Evolutionary conservation across 345 rosid species (phyloP), one percentile per base, ranked within the genome.

Genomic region (Triadica sebifera): DNA sequence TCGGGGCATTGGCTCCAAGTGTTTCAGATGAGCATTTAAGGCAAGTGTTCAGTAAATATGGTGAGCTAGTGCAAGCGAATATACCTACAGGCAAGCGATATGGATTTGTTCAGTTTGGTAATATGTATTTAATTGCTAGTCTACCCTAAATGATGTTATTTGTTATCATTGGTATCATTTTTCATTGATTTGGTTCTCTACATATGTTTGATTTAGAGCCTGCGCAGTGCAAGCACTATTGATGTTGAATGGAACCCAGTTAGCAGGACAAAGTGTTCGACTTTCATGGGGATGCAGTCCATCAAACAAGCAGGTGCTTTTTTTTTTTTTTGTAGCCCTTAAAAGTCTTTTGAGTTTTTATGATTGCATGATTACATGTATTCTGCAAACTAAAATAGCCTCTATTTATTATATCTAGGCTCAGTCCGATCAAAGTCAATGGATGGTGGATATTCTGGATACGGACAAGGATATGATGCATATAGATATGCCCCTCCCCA

Each of bases 261-360:
- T 95, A 69, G 98, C 98, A 12, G 97, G 98, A 67, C 97, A 90
- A 74, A 91, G 84, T 64, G 78, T 95, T 69, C 83, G 99, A 45
- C 97, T 95, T 55, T 95, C 99, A 38, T 95, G 99, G 99, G 98
- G 98, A 7, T 98, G 93, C 53, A 95, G 96, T 77, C 94, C 97
- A 17, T 86, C 94, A 25, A 93, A 81, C 91, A 95, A 93, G 78
- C 97, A 95, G 97, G 99, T 70, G n/a, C n/a, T n/a, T n/a, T n/a
- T n/a, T n/a, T n/a, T n/a, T n/a, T n/a, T n/a, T n/a, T n/a, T n/a
- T n/a, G n/a, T n/a, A n/a, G 20, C 29, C 1, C 55, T 6, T 49
- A 4, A 61, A 50, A 19, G 13, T 34, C 1, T 17, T 4, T 4
- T 46, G 17, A 20, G 41, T 24, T 56, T 4, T n/a, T 61, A 25